Conservation (phyloP, 306 rosid species). For the Castanopsis chinensis region DNA sequence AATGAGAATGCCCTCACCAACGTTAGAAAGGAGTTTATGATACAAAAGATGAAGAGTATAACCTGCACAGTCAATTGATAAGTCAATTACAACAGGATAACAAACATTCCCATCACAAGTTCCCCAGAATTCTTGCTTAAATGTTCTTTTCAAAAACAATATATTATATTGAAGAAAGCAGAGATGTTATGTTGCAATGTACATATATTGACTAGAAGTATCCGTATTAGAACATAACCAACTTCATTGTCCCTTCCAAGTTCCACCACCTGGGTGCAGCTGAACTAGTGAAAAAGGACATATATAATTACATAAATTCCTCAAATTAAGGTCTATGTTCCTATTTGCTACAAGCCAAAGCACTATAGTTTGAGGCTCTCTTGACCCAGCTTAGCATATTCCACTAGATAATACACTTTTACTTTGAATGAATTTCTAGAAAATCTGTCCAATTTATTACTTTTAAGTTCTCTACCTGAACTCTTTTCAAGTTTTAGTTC, state of each 20-base stretch:
- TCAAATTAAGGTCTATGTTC: neutral
- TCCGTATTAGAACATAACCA: neutral
- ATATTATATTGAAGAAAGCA: neutral
- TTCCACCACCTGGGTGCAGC: neutral
- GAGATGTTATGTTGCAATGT: neutral
- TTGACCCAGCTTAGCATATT: neutral
- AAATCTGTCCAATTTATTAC: neutral
- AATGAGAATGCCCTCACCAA: constrained; percentile 94
- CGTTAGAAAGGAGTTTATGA: constrained; percentile 78
- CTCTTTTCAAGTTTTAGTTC: neutral
- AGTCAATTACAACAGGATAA: constrained; percentile 19
- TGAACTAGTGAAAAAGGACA: neutral
- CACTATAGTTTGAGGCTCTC: neutral
- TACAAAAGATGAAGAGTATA: constrained; percentile 73
- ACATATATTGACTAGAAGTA: neutral
- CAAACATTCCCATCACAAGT: neutral
- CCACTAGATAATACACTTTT: neutral
- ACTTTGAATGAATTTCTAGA: neutral
- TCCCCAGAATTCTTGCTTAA: too few relatives aligned
- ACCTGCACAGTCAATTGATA: constrained; percentile 49
- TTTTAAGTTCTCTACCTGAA: neutral
- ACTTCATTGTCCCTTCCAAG: neutral
- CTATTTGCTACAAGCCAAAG: neutral
- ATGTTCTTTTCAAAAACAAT: neutral
- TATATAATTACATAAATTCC: neutral